Evolutionary conservation across 225 moss, liverwort and hornwort genomes (phyloP), one percentile per base, ranked within the genome.

Genomic region (Climacium dendroides): DNA sequence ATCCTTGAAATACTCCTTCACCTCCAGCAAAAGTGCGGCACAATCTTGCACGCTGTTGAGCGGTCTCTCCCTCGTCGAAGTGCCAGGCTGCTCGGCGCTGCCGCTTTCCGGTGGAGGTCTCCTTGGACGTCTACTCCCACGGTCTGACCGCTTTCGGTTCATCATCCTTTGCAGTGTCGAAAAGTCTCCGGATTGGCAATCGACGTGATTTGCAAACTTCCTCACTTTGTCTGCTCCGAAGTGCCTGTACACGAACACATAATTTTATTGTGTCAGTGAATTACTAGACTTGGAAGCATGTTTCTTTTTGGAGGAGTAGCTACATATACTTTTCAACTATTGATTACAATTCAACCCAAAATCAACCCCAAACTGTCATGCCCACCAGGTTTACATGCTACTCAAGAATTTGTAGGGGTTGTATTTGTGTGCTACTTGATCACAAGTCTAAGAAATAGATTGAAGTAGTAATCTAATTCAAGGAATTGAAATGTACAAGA

Each of bases 21-120:
- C 28, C 37, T 66, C 9, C 11, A 0, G 17, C n/a, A 50, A 1
- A 20, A 50, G 34, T 34, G 50, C 7, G 13, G 2, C 0, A 7
- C 32, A 0, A 13, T 53, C 28, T 48, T 67, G 5, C 22, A 3
- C 2, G 5, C 2, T 6, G 8, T 6, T 9, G 80, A 3, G 5
- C 3, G 5, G 15, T 50, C 50, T 50, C 5, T 57, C 39, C 28
- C n/a, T 16, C 4, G 24, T 34, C 8, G 19, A 48, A 50, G 48
- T 3, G 26, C 32, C 76, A 30, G 9, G 61, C 32, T 14, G 60
- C 23, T 0, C 14, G 7, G 15, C 30, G 25, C 10, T 19, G 32
- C 13, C 7, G 20, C 32, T 13, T 13, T 50, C 13, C 34, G 34
- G 22, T 5, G 34, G 7, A 7, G 50, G 13, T 13, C 20, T 48